Conservation (phyloP, 108 stramenopile genomes). For the Skeletonema marinoi region DNA sequence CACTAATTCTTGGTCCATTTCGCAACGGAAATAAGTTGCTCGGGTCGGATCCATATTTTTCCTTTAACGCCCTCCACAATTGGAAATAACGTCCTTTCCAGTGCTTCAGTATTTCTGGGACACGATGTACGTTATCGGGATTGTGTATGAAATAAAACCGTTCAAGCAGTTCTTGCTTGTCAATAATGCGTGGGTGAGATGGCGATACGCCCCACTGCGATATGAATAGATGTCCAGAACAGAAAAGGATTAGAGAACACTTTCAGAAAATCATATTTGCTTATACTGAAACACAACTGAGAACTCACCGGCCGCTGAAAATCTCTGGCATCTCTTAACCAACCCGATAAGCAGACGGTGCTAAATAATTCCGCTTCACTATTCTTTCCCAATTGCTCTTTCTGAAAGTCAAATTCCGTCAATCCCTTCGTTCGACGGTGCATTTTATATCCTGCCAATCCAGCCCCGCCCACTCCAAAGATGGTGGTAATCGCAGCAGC, state of each 20-base stretch:
- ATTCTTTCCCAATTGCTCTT: constrained; percentile 43
- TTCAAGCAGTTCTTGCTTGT: constrained; percentile 69
- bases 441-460: constrained; percentile 85
- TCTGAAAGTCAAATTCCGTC: constrained; percentile 82
- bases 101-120: constrained; percentile 60
- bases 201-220: constrained; percentile 77
- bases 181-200: constrained; percentile 62
- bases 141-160: constrained; percentile 81
- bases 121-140: constrained; percentile 71
- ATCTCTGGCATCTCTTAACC: constrained; percentile 79
- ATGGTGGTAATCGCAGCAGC: constrained; percentile 83
- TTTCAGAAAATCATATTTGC: neutral
- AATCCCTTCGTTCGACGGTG: constrained; percentile 78
- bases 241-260: neutral
- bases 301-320: constrained; percentile 49
- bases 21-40: constrained; percentile 67
- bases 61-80: constrained; percentile 66
- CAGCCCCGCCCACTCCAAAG: constrained; percentile 87
- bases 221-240: neutral
- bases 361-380: constrained; percentile 77
- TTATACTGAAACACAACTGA: too few relatives aligned
- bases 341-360: constrained; percentile 81
- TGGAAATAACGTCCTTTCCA: constrained; percentile 81
- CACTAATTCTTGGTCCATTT: constrained; percentile 54
- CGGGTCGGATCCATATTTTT: constrained; percentile 85